phyloP scores from a whole-genome alignment of 108 stramenopile genomes.

The Cyclotella cryptica region DNA sequence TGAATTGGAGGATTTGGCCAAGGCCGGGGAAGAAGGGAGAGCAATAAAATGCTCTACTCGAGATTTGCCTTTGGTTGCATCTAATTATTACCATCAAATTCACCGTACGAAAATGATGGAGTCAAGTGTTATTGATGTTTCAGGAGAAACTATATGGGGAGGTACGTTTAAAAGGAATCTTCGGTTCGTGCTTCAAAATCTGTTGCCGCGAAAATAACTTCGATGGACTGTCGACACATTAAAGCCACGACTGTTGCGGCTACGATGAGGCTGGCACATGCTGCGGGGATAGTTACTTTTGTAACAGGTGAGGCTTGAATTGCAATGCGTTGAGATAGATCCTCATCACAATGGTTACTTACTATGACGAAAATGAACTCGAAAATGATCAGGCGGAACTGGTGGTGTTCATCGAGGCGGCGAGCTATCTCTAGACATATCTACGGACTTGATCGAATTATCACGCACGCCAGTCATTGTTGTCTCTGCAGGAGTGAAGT shows the following conservation, averaged over 20 bases:
- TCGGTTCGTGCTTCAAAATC: not conserved
- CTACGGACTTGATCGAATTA: constrained; percentile 95
- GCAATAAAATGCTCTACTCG: constrained; percentile 92
- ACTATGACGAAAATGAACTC: no score
- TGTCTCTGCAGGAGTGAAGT: constrained; percentile 97
- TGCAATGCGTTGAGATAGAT: not conserved
- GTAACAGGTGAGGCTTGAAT: constrained; percentile 65
- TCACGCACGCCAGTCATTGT: constrained; percentile 93
- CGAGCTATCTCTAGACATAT: constrained; percentile 87
- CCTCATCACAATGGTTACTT: not conserved
- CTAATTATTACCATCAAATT: constrained; percentile 20
- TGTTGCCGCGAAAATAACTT: constrained; percentile 14
- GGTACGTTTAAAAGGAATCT: constrained; percentile 12
- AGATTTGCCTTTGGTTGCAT: constrained; percentile 83
- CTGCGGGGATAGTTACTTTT: constrained; percentile 92
- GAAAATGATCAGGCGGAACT: constrained; percentile 63
- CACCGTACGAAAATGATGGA: not conserved
- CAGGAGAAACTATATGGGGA: constrained; percentile 54
- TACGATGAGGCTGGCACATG: constrained; percentile 91
- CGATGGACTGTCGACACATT: not conserved
- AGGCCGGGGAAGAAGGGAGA: constrained; percentile 70
- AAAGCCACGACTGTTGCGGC: constrained; percentile 95
- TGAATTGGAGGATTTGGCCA: constrained; percentile 88
- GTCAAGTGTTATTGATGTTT: not conserved
- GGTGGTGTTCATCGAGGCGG: constrained; percentile 96